Evolutionary conservation across 1,284 basidiomycete genomes (phyloP), one percentile per base, ranked within the genome.

Genomic region (Leccinum fallax): DNA sequence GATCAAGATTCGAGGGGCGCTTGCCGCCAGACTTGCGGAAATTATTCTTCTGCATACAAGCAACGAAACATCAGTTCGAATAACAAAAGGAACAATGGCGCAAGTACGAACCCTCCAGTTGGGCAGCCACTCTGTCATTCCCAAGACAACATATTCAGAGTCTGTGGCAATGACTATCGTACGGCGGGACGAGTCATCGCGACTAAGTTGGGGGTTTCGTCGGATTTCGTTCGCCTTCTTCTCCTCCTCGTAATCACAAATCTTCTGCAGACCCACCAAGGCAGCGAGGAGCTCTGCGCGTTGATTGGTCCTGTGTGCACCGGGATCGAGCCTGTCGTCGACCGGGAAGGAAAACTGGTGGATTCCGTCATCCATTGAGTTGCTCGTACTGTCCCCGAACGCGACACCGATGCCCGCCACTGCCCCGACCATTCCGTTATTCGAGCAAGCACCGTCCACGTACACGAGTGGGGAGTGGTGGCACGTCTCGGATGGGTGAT

Each of bases 201-300:
- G 10, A 32, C 30, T 32, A 32, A 11, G 10, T 32, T 10, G 13
- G 2, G 34, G 34, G 13, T 36, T 15, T 36, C 34, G 13, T 15
- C 34, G 34, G 5, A 5, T 15, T 15, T 36, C 34, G 34, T 36
- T 15, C 34, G 5, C 34, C 34, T 15, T 6, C 34, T 5, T 36
- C 48, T 1, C 61, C 21, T n/a, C 32, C 3, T 60, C 54, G 9
- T 26, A 2, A 2, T 59, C 15, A 19, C 55, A 63, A 9, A 59
- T 43, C 32, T 51, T 67, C 58, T 55, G 61, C 59, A 68, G 30
- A 11, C 67, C 65, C 13, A 58, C 32, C 15, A 67, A 49, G 2
- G 75, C 77, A 26, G 76, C 76, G 21, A 78, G 64, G n/a, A 78
- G 67, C 60, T 78, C 77, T 6, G 77, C 74, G 16, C 77, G 75